Evolutionary conservation across 345 rosid species (phyloP).

Genomic region (Citrus medica): DNA sequence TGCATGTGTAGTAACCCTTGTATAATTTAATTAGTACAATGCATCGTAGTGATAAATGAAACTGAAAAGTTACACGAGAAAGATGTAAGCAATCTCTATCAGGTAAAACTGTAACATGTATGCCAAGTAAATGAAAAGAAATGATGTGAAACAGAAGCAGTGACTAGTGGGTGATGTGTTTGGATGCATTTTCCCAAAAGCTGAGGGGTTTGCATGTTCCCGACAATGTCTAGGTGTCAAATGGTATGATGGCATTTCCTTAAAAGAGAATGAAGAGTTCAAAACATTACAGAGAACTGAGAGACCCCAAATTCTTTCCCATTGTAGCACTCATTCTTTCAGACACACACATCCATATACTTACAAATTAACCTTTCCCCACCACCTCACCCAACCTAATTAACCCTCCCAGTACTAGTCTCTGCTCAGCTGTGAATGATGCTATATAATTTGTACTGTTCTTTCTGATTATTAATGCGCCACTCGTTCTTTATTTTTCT

Average conservation of each 20-base stretch:
- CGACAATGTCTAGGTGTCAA: constrained; percentile 68
- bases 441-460: too few species aligned
- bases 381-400: not conserved
- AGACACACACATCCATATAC: constrained; percentile 19
- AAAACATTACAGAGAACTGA: constrained; percentile 46
- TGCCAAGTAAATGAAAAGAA: constrained; percentile 7
- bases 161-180: constrained; percentile 10
- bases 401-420: not conserved
- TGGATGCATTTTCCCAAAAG: constrained; percentile 46
- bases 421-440: too few species aligned
- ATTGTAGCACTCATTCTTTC: constrained; percentile 25
- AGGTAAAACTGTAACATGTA: not conserved
- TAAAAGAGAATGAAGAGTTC: constrained; percentile 44
- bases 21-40: not conserved
- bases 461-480: too few species aligned
- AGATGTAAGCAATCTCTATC: not conserved
- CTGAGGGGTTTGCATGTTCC: constrained; percentile 82
- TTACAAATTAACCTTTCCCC: constrained; percentile 12
- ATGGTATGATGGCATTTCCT: constrained; percentile 72
- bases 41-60: not conserved
- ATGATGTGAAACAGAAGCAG: not conserved
- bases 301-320: constrained; percentile 36
- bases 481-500: not conserved
- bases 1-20: constrained; percentile 3
- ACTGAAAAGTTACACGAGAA: constrained; percentile 17